Base-by-base conservation (phyloP, 1,284 basidiomycete genomes). In the Leucoagaricus sp. region DNA sequence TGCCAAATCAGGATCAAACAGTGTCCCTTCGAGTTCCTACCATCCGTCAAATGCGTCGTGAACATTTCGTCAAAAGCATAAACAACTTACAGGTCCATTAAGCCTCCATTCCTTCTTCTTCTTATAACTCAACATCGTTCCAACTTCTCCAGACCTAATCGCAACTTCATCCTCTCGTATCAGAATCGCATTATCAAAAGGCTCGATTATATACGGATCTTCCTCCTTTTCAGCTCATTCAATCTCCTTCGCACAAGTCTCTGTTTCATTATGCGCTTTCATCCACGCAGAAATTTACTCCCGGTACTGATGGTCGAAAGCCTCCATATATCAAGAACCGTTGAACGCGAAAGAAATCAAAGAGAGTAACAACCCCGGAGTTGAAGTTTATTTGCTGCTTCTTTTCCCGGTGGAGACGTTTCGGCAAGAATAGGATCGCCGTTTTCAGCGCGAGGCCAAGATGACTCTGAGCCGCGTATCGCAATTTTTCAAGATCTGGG, bases 291-390 rank as follows among this genome's bases (percentile, higher is more conserved):
- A 10, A 79, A 50, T 53, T 67, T 71, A 60, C 77, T 81, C 13
- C 76, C 71, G 4, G 72, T 72, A 46, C 72, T 66, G 19, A 64
- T 63, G 1, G 72, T 65, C 1, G 59, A 10, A 3, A 62, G 36
- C 5, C 13, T 3, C 0, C 5, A n/a, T 0, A 63, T 4, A 3
- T 56, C 7, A 0, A 73, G 70, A 72, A 9, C 9, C 70, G 69
- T 1, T 47, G 10, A 8, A 73, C 67, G 0, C n/a, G 9, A 55
- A 68, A 82, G 47, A 82, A 73, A 55, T 82, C 79, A 49, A 71
- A 74, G 1, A 79, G 61, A 1, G 76, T 77, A 0, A 69, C 74
- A n/a, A 17, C 76, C 78, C 80, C 78, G 81, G 10, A 75, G 58
- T 6, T 65, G 64, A n/a, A 69, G 58, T 0, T 68, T 69, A 45